Conservation (phyloP, 345 rosid genomes). For the Leavenworthia alabamica region DNA sequence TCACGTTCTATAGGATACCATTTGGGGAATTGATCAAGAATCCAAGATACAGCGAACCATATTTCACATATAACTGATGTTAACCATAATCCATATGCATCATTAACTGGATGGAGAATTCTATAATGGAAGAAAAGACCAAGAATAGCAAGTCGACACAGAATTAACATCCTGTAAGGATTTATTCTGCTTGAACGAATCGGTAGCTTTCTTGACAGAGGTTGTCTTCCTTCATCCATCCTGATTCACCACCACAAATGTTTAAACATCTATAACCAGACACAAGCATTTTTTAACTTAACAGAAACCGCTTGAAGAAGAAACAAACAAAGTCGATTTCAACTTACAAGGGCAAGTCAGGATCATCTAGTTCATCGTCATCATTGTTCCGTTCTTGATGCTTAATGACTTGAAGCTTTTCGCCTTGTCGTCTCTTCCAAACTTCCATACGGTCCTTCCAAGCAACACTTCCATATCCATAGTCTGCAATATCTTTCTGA, state of each 20-base stretch:
- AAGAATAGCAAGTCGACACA: slow-evolving; percentile 74
- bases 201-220: slow-evolving; percentile 85
- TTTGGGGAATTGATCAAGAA: slow-evolving; percentile 93
- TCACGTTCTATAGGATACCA: slow-evolving; percentile 86
- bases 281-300: no score
- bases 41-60: slow-evolving; percentile 95
- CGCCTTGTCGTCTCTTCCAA: slow-evolving; percentile 80
- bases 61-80: slow-evolving; percentile 93
- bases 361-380: slow-evolving; percentile 72
- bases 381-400: slow-evolving; percentile 50
- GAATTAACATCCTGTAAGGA: slow-evolving; percentile 75
- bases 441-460: slow-evolving; percentile 96
- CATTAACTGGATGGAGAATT: slow-evolving; percentile 76
- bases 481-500: slow-evolving; percentile 72
- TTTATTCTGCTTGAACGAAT: slow-evolving; percentile 89
- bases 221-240: slow-evolving; percentile 99
- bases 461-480: slow-evolving; percentile 96
- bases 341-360: slow-evolving; percentile 81
- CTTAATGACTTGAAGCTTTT: slow-evolving; percentile 74
- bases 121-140: slow-evolving; percentile 86
- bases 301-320: not conserved
- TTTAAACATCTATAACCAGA: not conserved
- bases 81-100: slow-evolving; percentile 91
- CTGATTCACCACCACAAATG: slow-evolving; percentile 35
- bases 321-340: not conserved